A percentile compares a stretch with the other conserved stretches of the same genome.
Conservation (phyloP, 345 rosid genomes). For the Aegle marmelos region DNA sequence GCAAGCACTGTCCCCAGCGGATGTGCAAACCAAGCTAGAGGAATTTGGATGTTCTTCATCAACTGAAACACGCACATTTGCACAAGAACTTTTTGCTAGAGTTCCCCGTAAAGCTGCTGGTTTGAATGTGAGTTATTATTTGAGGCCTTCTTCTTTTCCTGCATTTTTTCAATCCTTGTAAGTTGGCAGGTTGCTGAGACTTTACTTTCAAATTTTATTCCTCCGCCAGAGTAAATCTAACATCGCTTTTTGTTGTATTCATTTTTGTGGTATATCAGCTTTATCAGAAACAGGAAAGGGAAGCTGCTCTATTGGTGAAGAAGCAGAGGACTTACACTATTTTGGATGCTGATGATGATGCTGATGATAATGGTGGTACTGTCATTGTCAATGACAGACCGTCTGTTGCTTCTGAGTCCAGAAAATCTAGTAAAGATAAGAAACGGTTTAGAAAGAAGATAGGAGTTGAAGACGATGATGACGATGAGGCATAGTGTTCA, state of each 20-base stretch:
- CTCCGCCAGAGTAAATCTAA: background rate
- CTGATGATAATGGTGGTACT: constrained; percentile 42
- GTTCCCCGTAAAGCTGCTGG: constrained; percentile 49
- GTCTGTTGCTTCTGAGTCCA: constrained; percentile 34
- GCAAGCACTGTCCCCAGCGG: constrained; percentile 59
- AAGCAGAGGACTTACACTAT: constrained; percentile 66
- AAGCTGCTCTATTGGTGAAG: constrained; percentile 73
- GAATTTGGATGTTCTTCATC: constrained; percentile 56
- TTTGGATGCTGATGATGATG: constrained; percentile 78
- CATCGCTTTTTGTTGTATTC: background rate
- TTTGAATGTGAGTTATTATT: constrained; percentile 51
- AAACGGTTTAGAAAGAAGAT: constrained; percentile 87
- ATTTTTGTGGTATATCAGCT: constrained; percentile 34
- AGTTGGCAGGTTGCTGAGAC: background rate
- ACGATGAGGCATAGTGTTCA: constrained; percentile 57
- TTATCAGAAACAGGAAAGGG: constrained; percentile 82
- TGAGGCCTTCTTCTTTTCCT: background rate
- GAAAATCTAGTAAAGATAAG: constrained; percentile 41
- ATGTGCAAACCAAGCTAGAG: constrained; percentile 45
- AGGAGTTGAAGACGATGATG: constrained; percentile 64
- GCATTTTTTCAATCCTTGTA: background rate
- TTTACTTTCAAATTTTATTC: background rate
- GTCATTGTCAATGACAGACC: constrained; percentile 29
- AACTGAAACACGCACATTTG: constrained; percentile 45
- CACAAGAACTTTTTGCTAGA: constrained; percentile 52